These are phyloP conservation scores for Mycena alexandri DNA, from an alignment of 768 basidiomycete genomes.

Conservation along the genomic window DNA sequence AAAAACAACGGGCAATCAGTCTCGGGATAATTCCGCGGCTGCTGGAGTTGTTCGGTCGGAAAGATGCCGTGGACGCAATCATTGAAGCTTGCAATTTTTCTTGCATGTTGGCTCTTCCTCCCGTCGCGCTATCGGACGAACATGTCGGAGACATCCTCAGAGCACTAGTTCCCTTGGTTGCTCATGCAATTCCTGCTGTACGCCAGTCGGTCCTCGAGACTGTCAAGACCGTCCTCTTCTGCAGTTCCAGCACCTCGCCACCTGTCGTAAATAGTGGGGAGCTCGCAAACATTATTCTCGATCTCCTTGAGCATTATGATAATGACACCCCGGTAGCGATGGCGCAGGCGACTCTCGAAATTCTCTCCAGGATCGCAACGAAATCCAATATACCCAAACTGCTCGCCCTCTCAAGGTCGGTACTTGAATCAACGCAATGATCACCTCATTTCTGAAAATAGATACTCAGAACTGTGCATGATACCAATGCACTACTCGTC, in stretches of 20 bases:
- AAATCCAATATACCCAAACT: background rate
- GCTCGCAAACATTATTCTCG: conserved; percentile 4
- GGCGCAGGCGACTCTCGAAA: background rate
- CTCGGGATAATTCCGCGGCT: conserved; percentile 11
- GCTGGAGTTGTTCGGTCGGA: conserved; percentile 14
- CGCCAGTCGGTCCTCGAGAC: conserved; percentile 5
- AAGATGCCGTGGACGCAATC: conserved; percentile 15
- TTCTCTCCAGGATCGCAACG: background rate
- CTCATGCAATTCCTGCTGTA: background rate
- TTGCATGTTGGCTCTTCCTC: conserved; percentile 13
- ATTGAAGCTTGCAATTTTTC: conserved; percentile 19
- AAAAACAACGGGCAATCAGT: conserved; percentile 14
- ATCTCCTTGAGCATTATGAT: background rate
- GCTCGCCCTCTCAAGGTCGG: background rate
- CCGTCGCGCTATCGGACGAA: conserved; percentile 7
- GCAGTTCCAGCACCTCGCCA: background rate
- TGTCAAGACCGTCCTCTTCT: background rate
- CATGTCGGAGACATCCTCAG: conserved; percentile 5
- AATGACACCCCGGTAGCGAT: background rate
- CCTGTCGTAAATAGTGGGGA: background rate
- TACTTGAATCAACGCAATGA: background rate
- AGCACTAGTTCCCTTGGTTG: conserved; percentile 4
- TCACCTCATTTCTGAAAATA: background rate
- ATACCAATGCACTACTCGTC: conserved; percentile 6
- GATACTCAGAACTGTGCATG: conserved; percentile 6